Conservation (phyloP, 192 early-diverging fungal species). For the Dimargaris verticillata region DNA sequence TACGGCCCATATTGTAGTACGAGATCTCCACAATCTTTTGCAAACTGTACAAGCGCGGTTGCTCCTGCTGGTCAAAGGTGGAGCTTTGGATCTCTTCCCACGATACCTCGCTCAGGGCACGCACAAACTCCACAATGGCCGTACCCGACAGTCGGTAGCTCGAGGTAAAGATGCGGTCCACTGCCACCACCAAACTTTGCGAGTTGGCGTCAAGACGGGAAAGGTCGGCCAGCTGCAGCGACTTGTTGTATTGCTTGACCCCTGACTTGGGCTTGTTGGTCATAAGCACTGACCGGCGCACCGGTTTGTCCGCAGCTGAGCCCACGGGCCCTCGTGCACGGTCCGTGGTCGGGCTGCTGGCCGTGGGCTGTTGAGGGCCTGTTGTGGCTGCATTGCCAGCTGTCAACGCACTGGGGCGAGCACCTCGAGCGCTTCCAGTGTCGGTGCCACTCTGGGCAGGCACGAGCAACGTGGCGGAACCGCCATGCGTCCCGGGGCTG, state of each 20-base stretch:
- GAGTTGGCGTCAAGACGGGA: conserved; percentile 41
- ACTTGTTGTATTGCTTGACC: neutral
- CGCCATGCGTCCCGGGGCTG: neutral
- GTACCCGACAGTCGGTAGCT: conserved; percentile 61
- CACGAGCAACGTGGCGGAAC: neutral
- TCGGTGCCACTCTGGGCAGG: neutral
- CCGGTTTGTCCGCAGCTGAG: neutral
- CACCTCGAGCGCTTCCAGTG: neutral
- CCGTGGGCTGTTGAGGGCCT: neutral
- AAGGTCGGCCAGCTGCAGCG: conserved; percentile 30
- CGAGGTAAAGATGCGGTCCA: conserved; percentile 73
- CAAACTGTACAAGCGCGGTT: conserved; percentile 76
- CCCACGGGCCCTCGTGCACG: neutral
- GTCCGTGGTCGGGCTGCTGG: neutral
- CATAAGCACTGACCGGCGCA: neutral
- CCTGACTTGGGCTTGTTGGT: neutral
- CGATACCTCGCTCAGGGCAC: conserved; percentile 64
- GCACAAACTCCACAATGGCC: conserved; percentile 80
- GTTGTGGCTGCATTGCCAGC: neutral
- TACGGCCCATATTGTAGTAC: conserved; percentile 94
- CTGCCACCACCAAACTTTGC: conserved; percentile 57
- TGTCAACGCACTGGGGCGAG: neutral
- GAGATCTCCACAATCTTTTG: conserved; percentile 92
- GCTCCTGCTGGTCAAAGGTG: conserved; percentile 20
- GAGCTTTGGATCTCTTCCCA: conserved; percentile 76